Evolutionary conservation across 108 stramenopile genomes (phyloP), one percentile per base, ranked within the genome.

Genomic region (Parmales sp.): DNA sequence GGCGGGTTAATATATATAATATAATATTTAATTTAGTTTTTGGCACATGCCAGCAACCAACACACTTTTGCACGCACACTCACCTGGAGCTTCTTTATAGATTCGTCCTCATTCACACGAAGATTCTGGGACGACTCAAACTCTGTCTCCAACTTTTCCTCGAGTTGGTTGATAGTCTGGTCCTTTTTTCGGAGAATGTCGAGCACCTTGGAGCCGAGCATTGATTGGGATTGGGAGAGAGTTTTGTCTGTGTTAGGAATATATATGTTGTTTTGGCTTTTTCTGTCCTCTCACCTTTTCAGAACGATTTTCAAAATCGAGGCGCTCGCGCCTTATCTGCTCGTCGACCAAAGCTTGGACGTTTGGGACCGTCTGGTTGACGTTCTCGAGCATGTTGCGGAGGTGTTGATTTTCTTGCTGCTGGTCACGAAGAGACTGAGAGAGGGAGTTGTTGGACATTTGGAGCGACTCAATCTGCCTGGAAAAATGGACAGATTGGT

Each of bases 391-490:
- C 2, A 60, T 28, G 54, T 11, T 19, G 26, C 54, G 54, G 26
- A 60, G 26, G 54, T 60, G 54, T 11, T 60, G 31, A 20, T 60
- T 60, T 34, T 60, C 54, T 13, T 34, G 29, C 25, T 28, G 29
- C 54, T 60, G 54, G 31, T 60, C 36, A 34, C 31, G 13, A 4
- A 60, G 54, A 20, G 54, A 34, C 3, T 3, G 4, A 28, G 29
- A 34, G 26, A 60, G 54, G 26, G 54, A 26, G 4, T 4, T 3
- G 54, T 60, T 60, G 54, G 31, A 34, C 54, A 34, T 60, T 20
- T 60, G 54, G 54, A 60, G 54, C 54, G 29, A 34, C 54, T 60
- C 54, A 13, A 60, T 34, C 54, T 34, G n/a, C n/a, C n/a, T n/a
- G n/a, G n/a, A n/a, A n/a, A n/a, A n/a, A n/a, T n/a, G n/a, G n/a